Evolutionary conservation across 768 basidiomycete species (phyloP), one percentile per base, ranked within the genome.

Genomic region (Leccinellum albellum): DNA sequence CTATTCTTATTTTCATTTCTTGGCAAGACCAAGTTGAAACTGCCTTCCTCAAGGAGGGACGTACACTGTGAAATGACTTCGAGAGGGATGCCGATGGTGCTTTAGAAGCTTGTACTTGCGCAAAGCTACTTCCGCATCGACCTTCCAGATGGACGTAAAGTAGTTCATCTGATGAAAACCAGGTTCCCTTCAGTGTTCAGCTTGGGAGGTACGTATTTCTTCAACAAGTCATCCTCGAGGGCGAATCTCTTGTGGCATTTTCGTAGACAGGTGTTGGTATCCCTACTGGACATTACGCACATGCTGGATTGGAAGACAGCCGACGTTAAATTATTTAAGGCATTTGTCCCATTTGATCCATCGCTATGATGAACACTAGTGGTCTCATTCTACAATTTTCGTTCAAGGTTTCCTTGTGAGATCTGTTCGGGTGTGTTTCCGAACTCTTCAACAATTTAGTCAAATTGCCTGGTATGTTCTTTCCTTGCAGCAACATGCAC

Each of bases 221-320:
- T 3, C 46, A 9, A 20, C n/a, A 15, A 40, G 20, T 32, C 37
- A 23, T 48, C 17, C 28, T 52, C 44, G 35, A 4, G 45, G 24
- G 33, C 29, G 2, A 17, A 8, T 0, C 0, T 40, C 58, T 58
- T 29, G 57, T n/a, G 23, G 52, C 58, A 60, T 64, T 23, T 42
- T 50, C 58, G 50, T 66, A 98, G 96, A 73, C 85, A 89, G 72
- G 91, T 90, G 17, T 68, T 98, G 44, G 91, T 88, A 5, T 77
- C 82, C 33, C 71, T 98, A 17, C 67, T 98, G 53, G 85, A 80
- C 14, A 82, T 84, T 55, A 86, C 88, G 2, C 84, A 93, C n/a
- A 81, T 96, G 49, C 75, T 89, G 51, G 95, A 98, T 66, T 99
- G 96, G 96, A 96, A 93, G 69, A 82, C 79, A 66, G 83, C 81